Evolutionary conservation across 306 rosid genomes (phyloP).

Genomic region (Inga oerstediana): DNA sequence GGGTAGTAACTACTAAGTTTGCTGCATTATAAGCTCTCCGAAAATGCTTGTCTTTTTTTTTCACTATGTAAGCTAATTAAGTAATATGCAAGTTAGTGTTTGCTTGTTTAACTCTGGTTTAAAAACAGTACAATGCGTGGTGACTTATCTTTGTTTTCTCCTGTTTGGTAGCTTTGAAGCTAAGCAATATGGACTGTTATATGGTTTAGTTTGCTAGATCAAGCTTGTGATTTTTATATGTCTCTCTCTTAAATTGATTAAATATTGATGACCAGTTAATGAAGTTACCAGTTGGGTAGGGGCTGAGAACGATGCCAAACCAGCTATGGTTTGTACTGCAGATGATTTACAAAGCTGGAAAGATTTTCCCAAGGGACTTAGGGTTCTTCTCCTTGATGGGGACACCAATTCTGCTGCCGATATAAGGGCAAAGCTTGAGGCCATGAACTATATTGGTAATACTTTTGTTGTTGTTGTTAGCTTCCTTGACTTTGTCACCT

Average conservation of each 20-base stretch:
- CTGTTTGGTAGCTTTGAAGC: constrained; percentile 5
- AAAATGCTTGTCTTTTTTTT: background rate
- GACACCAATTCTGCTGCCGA: constrained; percentile 73
- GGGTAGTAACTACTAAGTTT: constrained; percentile 24
- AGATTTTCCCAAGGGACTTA: constrained; percentile 94
- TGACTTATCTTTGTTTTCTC: background rate
- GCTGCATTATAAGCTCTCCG: constrained; percentile 34
- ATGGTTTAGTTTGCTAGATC: constrained; percentile 30
- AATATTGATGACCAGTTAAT: constrained; percentile 36
- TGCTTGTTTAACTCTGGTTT: constrained; percentile 16
- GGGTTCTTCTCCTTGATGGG: constrained; percentile 88
- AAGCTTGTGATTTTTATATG: constrained; percentile 42
- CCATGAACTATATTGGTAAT: constrained; percentile 87
- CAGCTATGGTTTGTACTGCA: constrained; percentile 99
- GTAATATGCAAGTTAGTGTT: constrained; percentile 24
- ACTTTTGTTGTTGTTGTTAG: constrained; percentile 16
- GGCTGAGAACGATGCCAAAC: constrained; percentile 89
- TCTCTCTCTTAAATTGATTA: constrained; percentile 47
- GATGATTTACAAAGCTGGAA: constrained; percentile 92
- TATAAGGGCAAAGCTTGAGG: constrained; percentile 75
- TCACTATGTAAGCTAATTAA: constrained; percentile 22
- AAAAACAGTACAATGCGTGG: background rate
- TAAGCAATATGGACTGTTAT: constrained; percentile 14
- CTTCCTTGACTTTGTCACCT: constrained; percentile 29
- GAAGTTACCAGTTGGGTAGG: constrained; percentile 39